Evolutionary conservation across 202 grass and related monocot genomes (phyloP).

Genomic region (Carex sylvatica): DNA sequence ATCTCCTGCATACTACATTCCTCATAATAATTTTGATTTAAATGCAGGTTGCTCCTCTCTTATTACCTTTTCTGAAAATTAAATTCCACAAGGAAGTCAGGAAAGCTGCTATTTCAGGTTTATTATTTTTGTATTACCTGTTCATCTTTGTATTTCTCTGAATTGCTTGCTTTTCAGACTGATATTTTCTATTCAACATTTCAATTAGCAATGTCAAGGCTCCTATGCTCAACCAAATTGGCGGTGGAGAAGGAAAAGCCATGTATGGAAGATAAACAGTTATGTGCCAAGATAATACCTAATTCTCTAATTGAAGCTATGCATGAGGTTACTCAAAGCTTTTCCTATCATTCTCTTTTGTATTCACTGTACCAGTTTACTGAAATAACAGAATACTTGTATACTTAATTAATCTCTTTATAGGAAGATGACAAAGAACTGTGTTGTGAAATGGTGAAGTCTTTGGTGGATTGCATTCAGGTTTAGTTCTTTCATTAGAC

Average conservation of each 20-base stretch:
- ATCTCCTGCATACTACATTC: slow-evolving; percentile 15
- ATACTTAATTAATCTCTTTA: slow-evolving; percentile 19
- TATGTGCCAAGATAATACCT: slow-evolving; percentile 76
- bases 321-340: slow-evolving; percentile 50
- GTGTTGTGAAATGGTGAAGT: slow-evolving; percentile 58
- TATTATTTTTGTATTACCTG: not conserved
- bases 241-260: slow-evolving; percentile 68
- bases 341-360: slow-evolving; percentile 7
- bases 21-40: slow-evolving; percentile 8
- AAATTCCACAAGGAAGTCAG: slow-evolving; percentile 93
- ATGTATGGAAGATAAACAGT: slow-evolving; percentile 54
- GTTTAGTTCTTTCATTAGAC: slow-evolving; percentile 29
- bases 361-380: slow-evolving; percentile 18
- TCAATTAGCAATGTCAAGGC: slow-evolving; percentile 62
- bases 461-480: slow-evolving; percentile 70
- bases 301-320: slow-evolving; percentile 65
- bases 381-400: slow-evolving; percentile 26
- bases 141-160: not conserved
- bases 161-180: not conserved
- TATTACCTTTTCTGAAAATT: slow-evolving; percentile 85
- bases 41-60: slow-evolving; percentile 63
- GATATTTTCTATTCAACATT: slow-evolving; percentile 2
- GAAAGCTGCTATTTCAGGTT: slow-evolving; percentile 78
- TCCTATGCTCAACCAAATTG: slow-evolving; percentile 66
- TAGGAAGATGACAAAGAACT: slow-evolving; percentile 85